These are phyloP conservation scores for Calonectria pteridis DNA, from an alignment of 2,329 filamentous ascomycete genomes.

Conservation along the genomic window DNA sequence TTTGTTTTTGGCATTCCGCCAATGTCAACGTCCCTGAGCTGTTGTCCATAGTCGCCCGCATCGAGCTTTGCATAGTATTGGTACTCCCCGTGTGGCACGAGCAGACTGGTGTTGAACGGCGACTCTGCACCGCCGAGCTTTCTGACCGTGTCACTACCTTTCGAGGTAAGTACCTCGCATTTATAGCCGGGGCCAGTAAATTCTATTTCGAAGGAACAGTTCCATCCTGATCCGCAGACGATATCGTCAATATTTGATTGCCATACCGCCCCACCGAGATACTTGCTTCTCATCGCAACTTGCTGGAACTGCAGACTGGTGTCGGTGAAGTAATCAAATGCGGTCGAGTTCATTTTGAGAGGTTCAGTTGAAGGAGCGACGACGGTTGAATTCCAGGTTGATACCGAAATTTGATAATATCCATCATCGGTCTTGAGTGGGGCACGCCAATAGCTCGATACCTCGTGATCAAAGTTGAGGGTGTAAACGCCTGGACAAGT, in stretches of 20 bases:
- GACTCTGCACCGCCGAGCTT: slow-evolving; percentile 30
- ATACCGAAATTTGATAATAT: slow-evolving; percentile 30
- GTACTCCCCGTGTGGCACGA: slow-evolving; percentile 30
- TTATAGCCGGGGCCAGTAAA: slow-evolving; percentile 40
- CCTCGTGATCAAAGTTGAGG: slow-evolving; percentile 15
- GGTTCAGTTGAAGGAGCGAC: background rate
- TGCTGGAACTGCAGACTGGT: slow-evolving; percentile 22
- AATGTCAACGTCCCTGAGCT: slow-evolving; percentile 20
- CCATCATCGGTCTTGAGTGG: slow-evolving; percentile 4
- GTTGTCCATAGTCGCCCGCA: slow-evolving; percentile 35
- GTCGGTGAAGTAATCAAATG: slow-evolving; percentile 33
- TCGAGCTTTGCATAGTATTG: slow-evolving; percentile 33
- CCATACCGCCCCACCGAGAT: slow-evolving; percentile 26
- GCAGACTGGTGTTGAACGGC: slow-evolving; percentile 30
- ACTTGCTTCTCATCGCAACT: slow-evolving; percentile 28
- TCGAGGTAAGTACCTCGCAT: slow-evolving; percentile 30
- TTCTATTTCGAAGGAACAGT: slow-evolving; percentile 37
- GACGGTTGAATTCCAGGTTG: slow-evolving; percentile 35
- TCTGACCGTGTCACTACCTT: slow-evolving; percentile 17
- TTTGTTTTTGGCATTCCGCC: slow-evolving; percentile 28
- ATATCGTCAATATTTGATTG: slow-evolving; percentile 14
- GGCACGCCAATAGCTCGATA: slow-evolving; percentile 25
- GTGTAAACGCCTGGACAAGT: slow-evolving; percentile 8
- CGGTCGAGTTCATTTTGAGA: background rate
- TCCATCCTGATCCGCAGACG: slow-evolving; percentile 39